These are phyloP conservation scores for Aureobasidium mangrovei DNA, from an alignment of 2,329 filamentous ascomycete species.

Conservation along the genomic window DNA sequence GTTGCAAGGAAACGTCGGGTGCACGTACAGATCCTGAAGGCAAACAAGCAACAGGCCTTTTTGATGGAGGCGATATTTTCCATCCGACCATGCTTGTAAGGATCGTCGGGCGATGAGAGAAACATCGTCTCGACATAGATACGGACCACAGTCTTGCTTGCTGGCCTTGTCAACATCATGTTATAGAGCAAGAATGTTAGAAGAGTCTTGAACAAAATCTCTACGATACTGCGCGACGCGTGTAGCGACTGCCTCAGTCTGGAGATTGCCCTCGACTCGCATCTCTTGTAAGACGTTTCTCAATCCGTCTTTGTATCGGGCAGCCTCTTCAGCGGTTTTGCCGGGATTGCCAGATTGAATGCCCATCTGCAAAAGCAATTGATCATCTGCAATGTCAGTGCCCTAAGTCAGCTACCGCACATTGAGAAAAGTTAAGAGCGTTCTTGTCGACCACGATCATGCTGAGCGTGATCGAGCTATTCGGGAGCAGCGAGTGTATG, in stretches of 20 bases:
- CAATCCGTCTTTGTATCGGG: slow-evolving; percentile 52
- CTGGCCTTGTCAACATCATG: neutral
- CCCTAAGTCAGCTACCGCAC: slow-evolving; percentile 21
- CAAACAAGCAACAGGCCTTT: neutral
- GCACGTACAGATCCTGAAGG: neutral
- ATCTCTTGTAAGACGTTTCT: slow-evolving; percentile 52
- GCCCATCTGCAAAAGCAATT: slow-evolving; percentile 24
- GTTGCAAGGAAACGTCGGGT: neutral
- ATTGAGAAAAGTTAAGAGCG: neutral
- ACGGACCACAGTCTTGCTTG: neutral
- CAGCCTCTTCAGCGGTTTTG: slow-evolving; percentile 19
- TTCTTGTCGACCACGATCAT: neutral
- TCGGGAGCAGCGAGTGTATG: neutral
- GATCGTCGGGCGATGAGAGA: neutral
- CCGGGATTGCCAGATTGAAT: slow-evolving; percentile 20
- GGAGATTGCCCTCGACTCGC: slow-evolving; percentile 51
- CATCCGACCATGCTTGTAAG: neutral
- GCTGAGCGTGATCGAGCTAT: neutral
- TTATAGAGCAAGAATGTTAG: slow-evolving; percentile 44
- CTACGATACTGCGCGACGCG: slow-evolving; percentile 60
- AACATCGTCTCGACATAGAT: neutral
- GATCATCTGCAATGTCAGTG: slow-evolving; percentile 27
- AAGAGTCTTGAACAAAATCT: slow-evolving; percentile 55
- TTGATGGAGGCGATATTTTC: too few relatives aligned
- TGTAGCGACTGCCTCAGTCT: slow-evolving; percentile 58